Evolutionary conservation across 257 asterid genomes (phyloP), one percentile per base, ranked within the genome.

Genomic region (Mentha longifolia): DNA sequence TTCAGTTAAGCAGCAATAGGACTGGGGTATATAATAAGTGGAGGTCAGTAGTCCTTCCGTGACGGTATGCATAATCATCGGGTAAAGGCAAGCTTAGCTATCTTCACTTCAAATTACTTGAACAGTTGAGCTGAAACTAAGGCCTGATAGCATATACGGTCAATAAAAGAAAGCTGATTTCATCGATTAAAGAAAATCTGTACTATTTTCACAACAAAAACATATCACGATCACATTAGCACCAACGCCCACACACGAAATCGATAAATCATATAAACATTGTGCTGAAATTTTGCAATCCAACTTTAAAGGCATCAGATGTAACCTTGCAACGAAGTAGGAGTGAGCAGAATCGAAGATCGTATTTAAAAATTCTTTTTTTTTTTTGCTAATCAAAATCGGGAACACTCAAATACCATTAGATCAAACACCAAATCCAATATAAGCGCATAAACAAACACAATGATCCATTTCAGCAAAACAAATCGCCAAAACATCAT

Each of bases 381-480:
- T n/a, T n/a, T n/a, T n/a, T n/a, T 28, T 16, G 61, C 62, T 61
- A 31, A 15, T 9, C 7, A n/a, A n/a, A 43, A 54, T 25, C 17
- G 35, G 46, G 14, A 75, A 17, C 47, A 50, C 47, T 16, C 56
- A 58, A 28, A 16, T 56, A 49, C 28, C 19, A 47, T 25, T 35
- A 35, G 39, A 35, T 35, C 39, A 35, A 35, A 35, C 8, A 35
- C 39, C 6, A 35, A 35, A 72, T 41, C 65, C 54, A 66, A 60
- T 54, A 74, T 45, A 33, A 62, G 0, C 46, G 30, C 10, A n/a
- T 9, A 15, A 39, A 1, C 49, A 49, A 15, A 10, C 60, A 80
- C 17, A 45, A 19, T 31, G 50, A 71, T 68, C 80, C 70, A 41
- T 39, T 61, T 28, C 62, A 63, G 67, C 30, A 5, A n/a, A 66